Evolutionary conservation across 2,329 filamentous ascomycete species (phyloP).

Genomic region (Emmonsiellopsis sp.): DNA sequence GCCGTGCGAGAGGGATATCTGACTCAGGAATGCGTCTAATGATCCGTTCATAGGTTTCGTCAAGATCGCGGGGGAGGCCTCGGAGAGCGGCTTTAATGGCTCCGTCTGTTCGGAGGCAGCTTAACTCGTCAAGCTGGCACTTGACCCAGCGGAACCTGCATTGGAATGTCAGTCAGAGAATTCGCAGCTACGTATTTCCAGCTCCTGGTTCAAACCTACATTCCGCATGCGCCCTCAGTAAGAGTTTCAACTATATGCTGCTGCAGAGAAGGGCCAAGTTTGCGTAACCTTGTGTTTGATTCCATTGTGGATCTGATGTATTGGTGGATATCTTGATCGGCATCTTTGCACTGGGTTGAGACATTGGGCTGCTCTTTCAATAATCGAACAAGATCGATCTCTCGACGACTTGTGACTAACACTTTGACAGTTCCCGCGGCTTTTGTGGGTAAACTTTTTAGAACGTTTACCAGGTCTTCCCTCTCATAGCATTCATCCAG

Average conservation of each 20-base stretch:
- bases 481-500: constrained; percentile 3
- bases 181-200: background rate
- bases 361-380: background rate
- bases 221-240: constrained; percentile 3
- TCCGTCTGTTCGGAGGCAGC: constrained; percentile 1
- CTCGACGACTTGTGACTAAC: background rate
- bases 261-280: background rate
- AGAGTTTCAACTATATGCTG: constrained; percentile 1
- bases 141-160: constrained; percentile 6
- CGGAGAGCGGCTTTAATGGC: constrained; percentile 1
- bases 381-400: constrained; percentile 2
- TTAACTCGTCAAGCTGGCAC: constrained; percentile 5
- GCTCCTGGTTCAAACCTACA: background rate
- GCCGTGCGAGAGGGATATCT: constrained; percentile 1
- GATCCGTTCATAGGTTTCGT: constrained; percentile 4
- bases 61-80: constrained; percentile 2
- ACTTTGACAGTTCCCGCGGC: background rate
- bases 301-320: background rate
- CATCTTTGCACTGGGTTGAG: constrained; percentile 1
- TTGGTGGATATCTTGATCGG: background rate
- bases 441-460: background rate
- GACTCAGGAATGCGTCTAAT: background rate
- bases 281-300: background rate
- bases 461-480: background rate
- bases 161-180: background rate